Base-by-base conservation (phyloP, 2,329 filamentous ascomycete species). In the Penicillium aurantiogriseum region DNA sequence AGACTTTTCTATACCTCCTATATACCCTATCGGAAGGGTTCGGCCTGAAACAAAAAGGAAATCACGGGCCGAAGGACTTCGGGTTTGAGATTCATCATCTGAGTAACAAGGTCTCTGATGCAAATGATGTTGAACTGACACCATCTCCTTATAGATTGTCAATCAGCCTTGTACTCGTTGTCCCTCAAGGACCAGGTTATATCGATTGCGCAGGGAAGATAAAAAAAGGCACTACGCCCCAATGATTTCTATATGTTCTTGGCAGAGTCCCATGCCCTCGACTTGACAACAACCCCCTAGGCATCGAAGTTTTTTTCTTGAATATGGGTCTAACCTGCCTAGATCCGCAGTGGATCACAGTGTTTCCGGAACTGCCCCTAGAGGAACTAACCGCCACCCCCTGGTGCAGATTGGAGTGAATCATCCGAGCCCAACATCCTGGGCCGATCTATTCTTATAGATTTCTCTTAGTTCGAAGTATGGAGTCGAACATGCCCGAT, bases 251-350 rank as follows among this genome's bases (percentile, higher is more conserved):
- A 17, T 4, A 27, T 50, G 38, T 47, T 51, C 64, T 64, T 65
- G 63, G 63, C 63, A 54, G 50, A 57, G 40, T 57, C 38, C 36
- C 35, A 25, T 36, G 25, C 38, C 36, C 40, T 27, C 52, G 49
- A 56, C 51, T 63, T 61, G 57, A n/a, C 8, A 15, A 19, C 43
- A 33, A 23, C 11, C 33, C 54, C 60, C 44, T 60, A 67, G 63
- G 65, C 67, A 64, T 61, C 64, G 56, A 53, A 51, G 29, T 65
- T 65, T 57, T 54, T 59, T 54, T 58, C 60, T 55, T 45, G 45
- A 35, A 50, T 10, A 35, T 51, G 39, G 27, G 43, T 33, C 29
- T 21, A 45, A 42, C 43, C 19, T 56, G 62, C 54, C 51, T 54
- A 59, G 58, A 57, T 46, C 36, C 57, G n/a, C 40, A 21, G 60